Conservation (phyloP, 495 filamentous ascomycete genomes). For the Hypoxylon crocopeplum region DNA sequence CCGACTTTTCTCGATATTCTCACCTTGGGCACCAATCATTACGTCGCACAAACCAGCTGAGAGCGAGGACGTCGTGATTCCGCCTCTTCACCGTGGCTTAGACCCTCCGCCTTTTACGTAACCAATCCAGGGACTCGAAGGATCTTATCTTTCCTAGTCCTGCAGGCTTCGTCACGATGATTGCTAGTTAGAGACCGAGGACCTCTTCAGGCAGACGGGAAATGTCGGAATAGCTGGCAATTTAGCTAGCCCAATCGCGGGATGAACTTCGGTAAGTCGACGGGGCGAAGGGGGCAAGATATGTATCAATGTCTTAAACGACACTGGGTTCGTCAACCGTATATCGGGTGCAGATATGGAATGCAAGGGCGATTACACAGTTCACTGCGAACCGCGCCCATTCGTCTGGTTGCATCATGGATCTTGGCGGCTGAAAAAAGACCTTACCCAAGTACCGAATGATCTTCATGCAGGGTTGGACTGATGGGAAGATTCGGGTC, state of each 20-base stretch:
- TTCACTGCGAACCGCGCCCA: slow-evolving; percentile 25
- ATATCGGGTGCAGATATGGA: slow-evolving; percentile 32
- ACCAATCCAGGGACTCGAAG: slow-evolving; percentile 4
- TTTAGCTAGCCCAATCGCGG: slow-evolving; percentile 35
- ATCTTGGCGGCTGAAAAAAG: slow-evolving; percentile 34
- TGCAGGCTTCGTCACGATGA: background rate
- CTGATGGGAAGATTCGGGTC: slow-evolving; percentile 36
- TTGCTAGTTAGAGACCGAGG: slow-evolving; percentile 10
- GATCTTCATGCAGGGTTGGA: slow-evolving; percentile 29
- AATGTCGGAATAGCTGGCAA: slow-evolving; percentile 22
- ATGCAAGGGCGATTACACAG: slow-evolving; percentile 39
- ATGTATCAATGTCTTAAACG: slow-evolving; percentile 7
- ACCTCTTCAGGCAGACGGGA: slow-evolving; percentile 19
- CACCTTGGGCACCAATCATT: slow-evolving; percentile 13
- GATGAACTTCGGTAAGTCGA: slow-evolving; percentile 35
- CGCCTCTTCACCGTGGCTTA: slow-evolving; percentile 24
- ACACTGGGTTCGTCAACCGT: slow-evolving; percentile 13
- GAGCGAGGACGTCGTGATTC: slow-evolving; percentile 19
- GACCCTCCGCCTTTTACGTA: slow-evolving; percentile 20
- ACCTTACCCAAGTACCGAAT: slow-evolving; percentile 40
- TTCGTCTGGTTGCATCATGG: slow-evolving; percentile 13
- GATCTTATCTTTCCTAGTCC: slow-evolving; percentile 19
- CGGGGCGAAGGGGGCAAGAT: slow-evolving; percentile 16
- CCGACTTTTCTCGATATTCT: slow-evolving; percentile 15
- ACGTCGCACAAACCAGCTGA: slow-evolving; percentile 16